Conservation (phyloP, 2,329 filamentous ascomycete genomes). For the Aspergillus fumigatus region DNA sequence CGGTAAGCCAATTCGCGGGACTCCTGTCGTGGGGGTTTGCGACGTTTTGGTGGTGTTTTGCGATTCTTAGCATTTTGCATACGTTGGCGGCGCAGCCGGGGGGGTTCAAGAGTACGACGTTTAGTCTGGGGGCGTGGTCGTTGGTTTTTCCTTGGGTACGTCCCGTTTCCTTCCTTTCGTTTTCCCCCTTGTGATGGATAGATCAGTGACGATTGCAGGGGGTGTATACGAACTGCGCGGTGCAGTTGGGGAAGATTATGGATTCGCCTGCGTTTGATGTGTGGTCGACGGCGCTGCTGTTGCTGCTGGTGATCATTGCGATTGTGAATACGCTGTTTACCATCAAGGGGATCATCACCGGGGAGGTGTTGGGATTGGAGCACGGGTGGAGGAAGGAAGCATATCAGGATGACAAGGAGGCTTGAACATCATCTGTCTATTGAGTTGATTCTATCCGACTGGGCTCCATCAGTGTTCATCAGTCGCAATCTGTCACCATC, state of each 20-base stretch:
- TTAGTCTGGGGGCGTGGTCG: constrained; percentile 32
- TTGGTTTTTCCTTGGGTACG: constrained; percentile 40
- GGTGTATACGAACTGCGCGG: constrained; percentile 37
- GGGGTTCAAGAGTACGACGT: constrained; percentile 19
- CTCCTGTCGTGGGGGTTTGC: constrained; percentile 39
- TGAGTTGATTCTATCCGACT: background rate
- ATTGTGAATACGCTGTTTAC: constrained; percentile 29
- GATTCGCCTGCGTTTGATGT: constrained; percentile 37
- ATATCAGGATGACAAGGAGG: background rate
- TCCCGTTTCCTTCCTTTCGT: no score
- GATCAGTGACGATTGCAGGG: constrained; percentile 27
- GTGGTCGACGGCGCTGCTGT: constrained; percentile 34
- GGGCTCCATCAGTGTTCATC: background rate
- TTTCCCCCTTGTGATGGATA: no score
- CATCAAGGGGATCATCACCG: constrained; percentile 25
- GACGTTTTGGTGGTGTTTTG: constrained; percentile 42
- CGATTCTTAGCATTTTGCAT: constrained; percentile 31
- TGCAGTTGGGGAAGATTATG: constrained; percentile 36
- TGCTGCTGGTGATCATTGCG: constrained; percentile 34
- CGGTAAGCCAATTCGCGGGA: constrained; percentile 34
- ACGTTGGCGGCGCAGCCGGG: constrained; percentile 18
- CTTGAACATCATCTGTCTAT: background rate
- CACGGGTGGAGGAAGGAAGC: constrained; percentile 18
- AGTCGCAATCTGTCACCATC: background rate
- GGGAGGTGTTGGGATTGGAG: constrained; percentile 27